Evolutionary conservation across 106 monocot species (phyloP).

Genomic region (Dioscorea alata): DNA sequence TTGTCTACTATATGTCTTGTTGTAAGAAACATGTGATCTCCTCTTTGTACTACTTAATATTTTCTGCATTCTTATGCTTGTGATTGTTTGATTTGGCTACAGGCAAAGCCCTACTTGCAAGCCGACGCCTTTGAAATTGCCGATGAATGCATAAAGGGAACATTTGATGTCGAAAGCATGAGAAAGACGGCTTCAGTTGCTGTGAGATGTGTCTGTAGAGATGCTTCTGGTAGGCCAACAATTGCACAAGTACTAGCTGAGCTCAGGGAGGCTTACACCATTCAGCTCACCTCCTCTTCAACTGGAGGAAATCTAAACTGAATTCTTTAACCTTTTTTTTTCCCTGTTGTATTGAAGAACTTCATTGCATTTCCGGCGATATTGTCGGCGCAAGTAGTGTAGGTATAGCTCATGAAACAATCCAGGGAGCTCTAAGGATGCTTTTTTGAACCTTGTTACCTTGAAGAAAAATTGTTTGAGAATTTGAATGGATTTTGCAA

Average conservation of each 20-base stretch:
- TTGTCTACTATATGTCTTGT: too few relatives aligned
- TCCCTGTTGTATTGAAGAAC: too few relatives aligned
- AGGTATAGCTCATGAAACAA: too few relatives aligned
- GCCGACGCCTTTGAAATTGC: constrained; percentile 42
- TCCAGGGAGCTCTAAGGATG: too few relatives aligned
- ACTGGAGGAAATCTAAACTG: constrained; percentile 6
- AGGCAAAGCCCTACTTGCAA: constrained; percentile 58
- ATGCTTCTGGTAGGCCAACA: constrained; percentile 37
- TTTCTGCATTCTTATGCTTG: background rate
- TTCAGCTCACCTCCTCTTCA: constrained; percentile 29
- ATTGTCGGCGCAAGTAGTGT: too few relatives aligned
- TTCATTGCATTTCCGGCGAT: too few relatives aligned
- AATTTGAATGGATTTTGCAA: too few relatives aligned
- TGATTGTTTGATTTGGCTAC: background rate
- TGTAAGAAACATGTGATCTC: too few relatives aligned
- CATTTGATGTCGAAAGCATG: constrained; percentile 41
- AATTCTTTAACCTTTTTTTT: background rate
- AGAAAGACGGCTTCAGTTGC: constrained; percentile 35
- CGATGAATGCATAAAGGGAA: constrained; percentile 35
- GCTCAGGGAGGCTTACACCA: constrained; percentile 42
- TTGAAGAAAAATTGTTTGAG: too few relatives aligned
- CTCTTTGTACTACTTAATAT: background rate
- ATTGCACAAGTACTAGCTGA: constrained; percentile 44
- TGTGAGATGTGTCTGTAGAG: constrained; percentile 46
- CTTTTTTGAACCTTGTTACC: too few relatives aligned